phyloP scores from a whole-genome alignment of 202 grass and related monocot species.

The Zoysia matrella region DNA sequence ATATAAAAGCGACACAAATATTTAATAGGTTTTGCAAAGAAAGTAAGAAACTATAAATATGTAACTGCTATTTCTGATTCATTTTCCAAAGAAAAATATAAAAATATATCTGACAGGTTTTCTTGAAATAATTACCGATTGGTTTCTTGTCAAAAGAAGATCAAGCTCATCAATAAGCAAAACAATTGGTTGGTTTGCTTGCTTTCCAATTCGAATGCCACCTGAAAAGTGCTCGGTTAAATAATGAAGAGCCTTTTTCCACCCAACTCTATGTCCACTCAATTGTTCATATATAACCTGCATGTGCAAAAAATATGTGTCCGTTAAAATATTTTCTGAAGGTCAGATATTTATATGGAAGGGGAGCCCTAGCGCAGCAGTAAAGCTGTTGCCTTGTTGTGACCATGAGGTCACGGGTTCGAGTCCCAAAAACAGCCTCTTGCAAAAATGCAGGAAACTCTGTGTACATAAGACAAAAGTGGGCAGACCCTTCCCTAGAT shows the following conservation, averaged over 20 bases:
- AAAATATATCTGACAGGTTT: not conserved
- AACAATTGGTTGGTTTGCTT: slow-evolving; percentile 81
- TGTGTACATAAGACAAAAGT: too few species aligned
- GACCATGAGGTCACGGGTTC: too few species aligned
- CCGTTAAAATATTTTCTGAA: slow-evolving; percentile 18
- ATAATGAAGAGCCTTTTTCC: slow-evolving; percentile 96
- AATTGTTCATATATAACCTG: slow-evolving; percentile 93
- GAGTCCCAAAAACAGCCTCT: too few species aligned
- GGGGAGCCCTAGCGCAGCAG: too few species aligned
- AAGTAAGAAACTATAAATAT: not conserved
- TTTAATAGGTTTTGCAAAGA: not conserved
- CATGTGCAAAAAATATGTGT: slow-evolving; percentile 20
- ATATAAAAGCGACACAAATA: not conserved
- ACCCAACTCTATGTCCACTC: slow-evolving; percentile 84
- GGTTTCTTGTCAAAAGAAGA: slow-evolving; percentile 98
- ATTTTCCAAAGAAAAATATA: slow-evolving; percentile 15
- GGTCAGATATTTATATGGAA: not conserved
- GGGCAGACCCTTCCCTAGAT: too few species aligned
- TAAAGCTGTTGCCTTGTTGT: too few species aligned
- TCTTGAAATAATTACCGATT: slow-evolving; percentile 71
- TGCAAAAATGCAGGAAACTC: too few species aligned
- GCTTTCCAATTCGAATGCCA: slow-evolving; percentile 59
- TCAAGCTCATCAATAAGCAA: slow-evolving; percentile 99
- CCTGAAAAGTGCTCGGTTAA: slow-evolving; percentile 89
- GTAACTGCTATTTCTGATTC: slow-evolving; percentile 5